These are phyloP conservation scores for Pseudocohnilembus persalinus DNA, from an alignment of 169 alveolate genomes.

Conservation along the genomic window DNA sequence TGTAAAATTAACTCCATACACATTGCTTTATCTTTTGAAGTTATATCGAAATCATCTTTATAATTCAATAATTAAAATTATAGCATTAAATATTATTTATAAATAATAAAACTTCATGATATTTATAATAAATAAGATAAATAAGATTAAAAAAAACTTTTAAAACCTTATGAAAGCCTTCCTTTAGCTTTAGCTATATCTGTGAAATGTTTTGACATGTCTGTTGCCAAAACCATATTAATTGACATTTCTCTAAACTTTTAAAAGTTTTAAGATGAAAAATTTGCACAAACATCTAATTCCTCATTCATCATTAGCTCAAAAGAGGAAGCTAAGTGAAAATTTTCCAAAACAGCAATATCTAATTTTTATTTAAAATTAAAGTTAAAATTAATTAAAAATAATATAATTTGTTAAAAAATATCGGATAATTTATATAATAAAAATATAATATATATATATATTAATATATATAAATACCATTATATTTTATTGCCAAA, in stretches of 20 bases:
- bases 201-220: constrained; percentile 64
- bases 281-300: constrained; percentile 33
- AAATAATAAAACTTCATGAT: neutral
- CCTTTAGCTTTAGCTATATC: constrained; percentile 44
- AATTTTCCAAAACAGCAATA: constrained; percentile 55
- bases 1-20: constrained; percentile 41
- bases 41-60: constrained; percentile 37
- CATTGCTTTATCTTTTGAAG: constrained; percentile 38
- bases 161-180: constrained; percentile 18
- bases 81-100: neutral
- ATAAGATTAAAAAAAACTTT: neutral
- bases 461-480: constrained; percentile 7
- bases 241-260: constrained; percentile 56
- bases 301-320: constrained; percentile 27
- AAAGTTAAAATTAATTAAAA: neutral
- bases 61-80: neutral
- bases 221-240: constrained; percentile 58
- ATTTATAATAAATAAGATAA: neutral
- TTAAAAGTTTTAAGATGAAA: constrained; percentile 32
- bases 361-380: neutral
- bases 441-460: neutral
- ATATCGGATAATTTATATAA: neutral
- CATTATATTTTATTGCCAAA: constrained; percentile 63
- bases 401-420: neutral
- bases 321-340: constrained; percentile 45